phyloP scores from a whole-genome alignment of 2,329 filamentous ascomycete species.

The Chaetomiaceae sp. region DNA sequence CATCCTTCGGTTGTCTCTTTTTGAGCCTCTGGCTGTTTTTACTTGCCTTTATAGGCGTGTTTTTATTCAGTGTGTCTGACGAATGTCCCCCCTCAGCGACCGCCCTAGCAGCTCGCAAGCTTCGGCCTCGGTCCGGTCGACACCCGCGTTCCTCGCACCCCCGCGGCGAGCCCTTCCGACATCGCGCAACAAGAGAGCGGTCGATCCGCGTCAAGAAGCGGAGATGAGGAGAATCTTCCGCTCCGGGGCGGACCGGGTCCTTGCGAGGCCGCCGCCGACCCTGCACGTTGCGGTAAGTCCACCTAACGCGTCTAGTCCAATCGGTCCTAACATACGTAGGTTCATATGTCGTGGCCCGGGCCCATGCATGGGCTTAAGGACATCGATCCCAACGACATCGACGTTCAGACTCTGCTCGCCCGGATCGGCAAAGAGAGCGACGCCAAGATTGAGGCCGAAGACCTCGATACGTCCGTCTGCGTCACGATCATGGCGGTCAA shows the following conservation, averaged over 20 bases:
- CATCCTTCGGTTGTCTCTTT: background rate
- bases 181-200: background rate
- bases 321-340: constrained; percentile 1
- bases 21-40: background rate
- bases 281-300: constrained; percentile 6
- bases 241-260: background rate
- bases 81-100: background rate
- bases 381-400: constrained; percentile 13
- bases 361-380: constrained; percentile 15
- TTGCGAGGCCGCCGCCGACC: background rate
- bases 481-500: constrained; percentile 12
- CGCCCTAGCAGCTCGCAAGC: background rate
- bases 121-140: background rate
- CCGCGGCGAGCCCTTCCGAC: background rate
- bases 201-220: background rate
- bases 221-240: background rate
- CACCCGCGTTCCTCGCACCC: background rate
- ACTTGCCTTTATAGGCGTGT: too few species aligned
- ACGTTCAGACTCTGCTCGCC: constrained; percentile 3
- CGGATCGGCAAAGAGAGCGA: constrained; percentile 7
- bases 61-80: background rate
- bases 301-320: too few species aligned
- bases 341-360: constrained; percentile 9
- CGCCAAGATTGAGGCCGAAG: constrained; percentile 7
- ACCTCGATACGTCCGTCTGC: background rate